A percentile compares a stretch with the other conserved stretches of the same genome.
These are phyloP conservation scores for Debaryomyces singareniensis DNA, from an alignment of 1,139 yeast genomes.

Conservation along the genomic window DNA sequence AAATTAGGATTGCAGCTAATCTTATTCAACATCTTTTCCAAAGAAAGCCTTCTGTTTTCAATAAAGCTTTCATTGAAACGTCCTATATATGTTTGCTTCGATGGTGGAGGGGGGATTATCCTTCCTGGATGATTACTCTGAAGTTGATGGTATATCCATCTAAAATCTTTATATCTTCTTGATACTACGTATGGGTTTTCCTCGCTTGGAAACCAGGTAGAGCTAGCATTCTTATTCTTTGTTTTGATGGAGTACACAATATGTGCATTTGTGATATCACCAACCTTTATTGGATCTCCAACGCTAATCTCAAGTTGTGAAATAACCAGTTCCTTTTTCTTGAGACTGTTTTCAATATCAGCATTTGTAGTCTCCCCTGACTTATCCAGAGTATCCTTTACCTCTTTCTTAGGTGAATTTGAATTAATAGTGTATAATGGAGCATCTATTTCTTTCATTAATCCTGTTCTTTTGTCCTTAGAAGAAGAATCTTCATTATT, in stretches of 20 bases:
- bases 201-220: slow-evolving; percentile 17
- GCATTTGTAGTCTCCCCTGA: background rate
- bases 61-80: slow-evolving; percentile 83
- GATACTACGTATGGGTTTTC: slow-evolving; percentile 47
- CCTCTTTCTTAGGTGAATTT: background rate
- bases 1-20: slow-evolving; percentile 52
- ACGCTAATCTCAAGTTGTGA: slow-evolving; percentile 58
- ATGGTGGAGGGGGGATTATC: slow-evolving; percentile 95
- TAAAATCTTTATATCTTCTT: slow-evolving; percentile 76
- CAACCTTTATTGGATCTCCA: slow-evolving; percentile 89
- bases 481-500: slow-evolving; percentile 7
- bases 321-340: slow-evolving; percentile 18
- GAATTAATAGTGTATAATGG: slow-evolving; percentile 41
- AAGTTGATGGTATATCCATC: slow-evolving; percentile 85
- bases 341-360: slow-evolving; percentile 4
- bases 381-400: background rate
- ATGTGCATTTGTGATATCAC: slow-evolving; percentile 84
- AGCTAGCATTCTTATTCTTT: slow-evolving; percentile 27
- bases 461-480: slow-evolving; percentile 16
- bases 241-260: slow-evolving; percentile 80
- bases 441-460: slow-evolving; percentile 29
- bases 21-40: slow-evolving; percentile 79
- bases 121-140: slow-evolving; percentile 84
- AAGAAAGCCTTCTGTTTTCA: slow-evolving; percentile 77
- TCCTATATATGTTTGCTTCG: slow-evolving; percentile 83